A percentile compares a stretch with the other conserved stretches of the same genome.
phyloP scores from a whole-genome alignment of 345 rosid species.

The Brassica cretica region DNA sequence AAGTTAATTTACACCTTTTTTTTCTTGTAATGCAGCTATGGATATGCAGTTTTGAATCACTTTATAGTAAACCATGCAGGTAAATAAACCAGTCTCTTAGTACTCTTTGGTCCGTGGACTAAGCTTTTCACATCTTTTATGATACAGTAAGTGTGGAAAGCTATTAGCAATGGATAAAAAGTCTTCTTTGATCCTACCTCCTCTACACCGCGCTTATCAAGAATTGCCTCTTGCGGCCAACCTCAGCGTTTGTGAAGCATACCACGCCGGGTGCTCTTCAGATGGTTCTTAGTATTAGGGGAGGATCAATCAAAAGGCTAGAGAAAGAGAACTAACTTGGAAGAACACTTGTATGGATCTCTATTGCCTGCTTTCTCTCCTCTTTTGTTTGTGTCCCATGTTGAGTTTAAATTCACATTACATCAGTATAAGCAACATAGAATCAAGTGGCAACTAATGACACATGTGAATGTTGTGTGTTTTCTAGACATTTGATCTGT shows the following conservation, averaged over 20 bases:
- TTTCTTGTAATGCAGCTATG: conserved; percentile 56
- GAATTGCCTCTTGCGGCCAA: conserved; percentile 31
- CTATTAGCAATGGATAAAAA: conserved; percentile 71
- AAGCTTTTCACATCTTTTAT: conserved; percentile 4
- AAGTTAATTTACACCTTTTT: not conserved
- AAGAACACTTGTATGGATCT: not conserved
- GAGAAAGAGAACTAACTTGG: not conserved
- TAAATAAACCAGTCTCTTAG: conserved; percentile 25
- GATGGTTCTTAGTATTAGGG: conserved; percentile 39
- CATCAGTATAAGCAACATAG: not conserved
- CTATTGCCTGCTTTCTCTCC: not conserved
- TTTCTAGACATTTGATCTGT: conserved; percentile 10
- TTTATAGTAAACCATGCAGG: conserved; percentile 78
- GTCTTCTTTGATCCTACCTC: conserved; percentile 61
- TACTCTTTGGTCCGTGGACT: not conserved
- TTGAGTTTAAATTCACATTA: conserved; percentile 9
- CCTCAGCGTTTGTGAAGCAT: conserved; percentile 42
- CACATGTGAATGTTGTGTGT: conserved; percentile 22
- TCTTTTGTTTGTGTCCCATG: conserved; percentile 1
- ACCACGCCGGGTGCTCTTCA: conserved; percentile 56
- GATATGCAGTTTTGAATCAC: conserved; percentile 78
- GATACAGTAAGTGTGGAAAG: conserved; percentile 69
- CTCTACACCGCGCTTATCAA: conserved; percentile 50
- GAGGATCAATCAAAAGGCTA: not conserved
- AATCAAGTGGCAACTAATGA: conserved; percentile 14